Base-by-base conservation (phyloP, 2,329 filamentous ascomycete species). In the Mycosphaerella arachidis region DNA sequence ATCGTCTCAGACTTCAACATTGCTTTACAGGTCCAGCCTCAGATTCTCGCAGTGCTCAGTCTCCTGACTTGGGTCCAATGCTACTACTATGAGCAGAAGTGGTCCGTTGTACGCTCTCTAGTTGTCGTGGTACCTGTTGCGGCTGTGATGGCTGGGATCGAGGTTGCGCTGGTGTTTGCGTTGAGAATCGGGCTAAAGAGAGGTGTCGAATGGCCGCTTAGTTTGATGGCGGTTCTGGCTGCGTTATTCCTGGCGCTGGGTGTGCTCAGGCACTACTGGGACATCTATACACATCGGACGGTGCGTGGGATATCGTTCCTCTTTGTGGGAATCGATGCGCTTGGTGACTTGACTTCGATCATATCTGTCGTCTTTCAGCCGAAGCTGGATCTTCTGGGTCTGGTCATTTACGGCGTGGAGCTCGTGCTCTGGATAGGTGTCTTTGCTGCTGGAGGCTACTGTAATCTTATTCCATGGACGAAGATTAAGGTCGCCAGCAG, bases 261-360 rank as follows among this genome's bases (percentile, higher is more conserved):
- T 0, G 88, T 90, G 0, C 73, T 89, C 7, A 76, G 84, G 1
- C 86, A 90, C 69, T 90, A 90, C 67, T 84, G 82, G 77, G 87
- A 90, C 63, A 89, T 91, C 24, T 89, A 84, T 67, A 70, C 79
- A 1, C 82, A 88, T 64, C 80, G 84, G 6, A 88, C 86, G 0
- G 87, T 89, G 1, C 79, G 86, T 13, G 87, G 87, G 7, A 89
- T 90, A 43, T 89, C 86, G 0, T 90, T 90, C 71, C 75, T 89
- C 2, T 91, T 91, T 64, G 86, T 89, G 0, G 84, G 78, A 1
- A 87, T 90, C 48, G 87, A 90, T 72, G 87, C 86, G 0, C 78
- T 84, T 0, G 87, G 87, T 0, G 87, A 90, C 70, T 70, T 90
- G 3, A 86, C 86, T 56, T 89, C 86, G 0, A 74, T 90, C 0